Evolutionary conservation across 169 alveolate species (phyloP).

Genomic region (Perkinsus marinus): DNA sequence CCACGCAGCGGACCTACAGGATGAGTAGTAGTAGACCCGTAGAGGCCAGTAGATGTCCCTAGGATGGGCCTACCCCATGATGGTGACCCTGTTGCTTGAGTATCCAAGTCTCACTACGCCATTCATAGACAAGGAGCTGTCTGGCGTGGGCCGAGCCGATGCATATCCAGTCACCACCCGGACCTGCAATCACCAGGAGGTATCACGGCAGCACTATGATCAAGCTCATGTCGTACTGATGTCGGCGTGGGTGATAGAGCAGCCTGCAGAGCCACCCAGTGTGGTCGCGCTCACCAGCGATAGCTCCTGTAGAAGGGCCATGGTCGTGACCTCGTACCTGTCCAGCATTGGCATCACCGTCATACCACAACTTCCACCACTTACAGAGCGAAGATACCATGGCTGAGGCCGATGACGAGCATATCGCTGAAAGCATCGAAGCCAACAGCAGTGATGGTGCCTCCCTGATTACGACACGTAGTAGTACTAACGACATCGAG

Average conservation of each 20-base stretch:
- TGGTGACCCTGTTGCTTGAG: conserved; percentile 85
- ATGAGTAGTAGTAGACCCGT: not conserved
- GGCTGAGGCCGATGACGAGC: not conserved
- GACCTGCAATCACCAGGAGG: not conserved
- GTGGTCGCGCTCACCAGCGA: not conserved
- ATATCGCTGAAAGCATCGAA: not conserved
- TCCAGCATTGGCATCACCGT: not conserved
- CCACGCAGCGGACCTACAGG: conserved; percentile 33
- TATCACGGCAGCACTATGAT: not conserved
- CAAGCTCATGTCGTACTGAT: not conserved
- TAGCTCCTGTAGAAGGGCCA: not conserved
- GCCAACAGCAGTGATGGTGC: not conserved
- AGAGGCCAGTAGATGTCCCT: not conserved
- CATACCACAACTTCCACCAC: not conserved
- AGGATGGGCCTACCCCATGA: conserved; percentile 43
- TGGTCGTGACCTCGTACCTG: not conserved
- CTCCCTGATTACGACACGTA: not conserved
- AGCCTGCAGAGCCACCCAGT: not conserved
- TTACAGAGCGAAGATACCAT: not conserved
- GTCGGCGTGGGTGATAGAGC: not conserved
- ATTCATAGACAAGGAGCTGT: conserved; percentile 93
- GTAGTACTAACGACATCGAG: not conserved
- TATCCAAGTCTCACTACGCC: conserved; percentile 93
- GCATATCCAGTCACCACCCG: conserved; percentile 77
- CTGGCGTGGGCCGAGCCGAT: conserved; percentile 53